Conservation (phyloP, 257 asterid genomes). For the Jasminum sambac region DNA sequence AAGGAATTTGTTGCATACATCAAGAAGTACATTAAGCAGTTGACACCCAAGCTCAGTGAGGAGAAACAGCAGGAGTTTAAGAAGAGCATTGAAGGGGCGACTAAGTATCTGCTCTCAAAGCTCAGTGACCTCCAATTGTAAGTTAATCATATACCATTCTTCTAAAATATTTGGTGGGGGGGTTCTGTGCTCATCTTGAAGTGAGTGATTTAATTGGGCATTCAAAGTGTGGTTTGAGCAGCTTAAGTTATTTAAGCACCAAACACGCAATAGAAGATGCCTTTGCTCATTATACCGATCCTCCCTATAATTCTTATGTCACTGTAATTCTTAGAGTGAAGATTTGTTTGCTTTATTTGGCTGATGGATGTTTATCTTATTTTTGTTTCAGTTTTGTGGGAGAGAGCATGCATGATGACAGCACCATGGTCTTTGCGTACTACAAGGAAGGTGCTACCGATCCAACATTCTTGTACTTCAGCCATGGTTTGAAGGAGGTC, state of each 20-base stretch:
- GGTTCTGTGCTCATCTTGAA: background rate
- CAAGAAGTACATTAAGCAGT: conserved; percentile 67
- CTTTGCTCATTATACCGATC: background rate
- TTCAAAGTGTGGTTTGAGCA: no score
- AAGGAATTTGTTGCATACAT: conserved; percentile 61
- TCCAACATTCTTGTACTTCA: conserved; percentile 84
- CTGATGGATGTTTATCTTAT: background rate
- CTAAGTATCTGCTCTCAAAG: conserved; percentile 64
- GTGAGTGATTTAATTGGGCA: no score
- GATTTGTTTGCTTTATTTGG: background rate
- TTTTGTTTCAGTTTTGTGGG: conserved; percentile 65
- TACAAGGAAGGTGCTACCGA: conserved; percentile 80
- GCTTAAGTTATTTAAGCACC: no score
- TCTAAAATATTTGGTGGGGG: background rate
- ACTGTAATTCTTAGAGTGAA: background rate
- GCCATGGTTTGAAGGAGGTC: conserved; percentile 77
- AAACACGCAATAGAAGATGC: no score
- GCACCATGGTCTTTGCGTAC: conserved; percentile 76
- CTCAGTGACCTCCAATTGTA: conserved; percentile 86
- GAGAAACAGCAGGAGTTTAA: conserved; percentile 57
- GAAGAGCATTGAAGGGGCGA: conserved; percentile 75
- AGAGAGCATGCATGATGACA: conserved; percentile 80
- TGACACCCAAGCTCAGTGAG: conserved; percentile 65
- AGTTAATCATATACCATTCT: conserved; percentile 20
- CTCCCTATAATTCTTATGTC: background rate